Conservation (phyloP, 768 basidiomycete species). For the Boletus rubropictus region DNA sequence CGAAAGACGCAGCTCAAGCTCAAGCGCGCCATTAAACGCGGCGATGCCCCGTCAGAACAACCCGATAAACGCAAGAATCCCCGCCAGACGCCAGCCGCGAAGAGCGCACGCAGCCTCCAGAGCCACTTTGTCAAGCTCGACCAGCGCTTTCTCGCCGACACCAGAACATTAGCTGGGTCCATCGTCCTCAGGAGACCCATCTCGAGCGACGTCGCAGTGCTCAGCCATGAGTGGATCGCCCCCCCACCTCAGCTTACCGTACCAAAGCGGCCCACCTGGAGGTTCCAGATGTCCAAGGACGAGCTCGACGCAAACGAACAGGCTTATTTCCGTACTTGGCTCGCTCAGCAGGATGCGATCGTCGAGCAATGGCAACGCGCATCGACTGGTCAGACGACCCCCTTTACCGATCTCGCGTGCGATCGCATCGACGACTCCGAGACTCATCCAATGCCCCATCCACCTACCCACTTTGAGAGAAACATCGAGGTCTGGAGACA, state of each 20-base stretch:
- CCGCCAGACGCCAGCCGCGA: slow-evolving; percentile 1
- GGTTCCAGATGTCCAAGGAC: slow-evolving; percentile 77
- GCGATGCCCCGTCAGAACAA: slow-evolving; percentile 42
- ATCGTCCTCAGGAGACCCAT: slow-evolving; percentile 56
- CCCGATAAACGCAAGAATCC: slow-evolving; percentile 6
- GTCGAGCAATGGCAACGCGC: slow-evolving; percentile 48
- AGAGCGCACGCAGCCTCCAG: slow-evolving; percentile 50
- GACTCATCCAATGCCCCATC: slow-evolving; percentile 43
- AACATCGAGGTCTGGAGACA: slow-evolving; percentile 96
- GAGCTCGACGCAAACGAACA: slow-evolving; percentile 91
- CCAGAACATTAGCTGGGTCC: slow-evolving; percentile 50
- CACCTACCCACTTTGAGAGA: slow-evolving; percentile 79
- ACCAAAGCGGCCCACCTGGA: slow-evolving; percentile 81
- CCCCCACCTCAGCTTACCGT: slow-evolving; percentile 8
- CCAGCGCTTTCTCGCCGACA: slow-evolving; percentile 52
- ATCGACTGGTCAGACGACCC: slow-evolving; percentile 7
- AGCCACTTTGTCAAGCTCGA: slow-evolving; percentile 66
- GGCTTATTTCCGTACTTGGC: slow-evolving; percentile 76
- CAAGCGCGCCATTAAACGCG: slow-evolving; percentile 82
- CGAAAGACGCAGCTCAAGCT: slow-evolving; percentile 69
- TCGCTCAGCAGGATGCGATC: slow-evolving; percentile 53
- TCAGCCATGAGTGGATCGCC: slow-evolving; percentile 17
- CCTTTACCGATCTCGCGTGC: background rate
- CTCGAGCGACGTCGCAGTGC: slow-evolving; percentile 33
- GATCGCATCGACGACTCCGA: slow-evolving; percentile 12